phyloP scores from a whole-genome alignment of 1,284 basidiomycete genomes.

The Cystobasidium sp. region DNA sequence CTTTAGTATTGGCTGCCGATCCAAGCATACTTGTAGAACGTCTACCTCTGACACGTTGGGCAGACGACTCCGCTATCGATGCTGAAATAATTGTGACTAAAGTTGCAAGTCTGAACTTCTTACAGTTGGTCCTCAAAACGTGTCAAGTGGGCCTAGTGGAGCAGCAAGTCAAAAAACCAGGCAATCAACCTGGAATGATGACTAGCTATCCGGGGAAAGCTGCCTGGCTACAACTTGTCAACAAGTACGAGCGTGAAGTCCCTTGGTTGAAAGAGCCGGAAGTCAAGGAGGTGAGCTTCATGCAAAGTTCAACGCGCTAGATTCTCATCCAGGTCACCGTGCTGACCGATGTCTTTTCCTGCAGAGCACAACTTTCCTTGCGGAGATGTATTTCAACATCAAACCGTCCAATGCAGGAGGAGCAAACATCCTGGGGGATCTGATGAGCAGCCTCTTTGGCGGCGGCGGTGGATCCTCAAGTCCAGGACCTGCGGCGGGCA shows the following conservation, averaged over 20 bases:
- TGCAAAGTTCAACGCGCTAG: no score
- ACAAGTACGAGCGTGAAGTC: slow-evolving; percentile 51
- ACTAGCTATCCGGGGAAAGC: slow-evolving; percentile 47
- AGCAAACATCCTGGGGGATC: slow-evolving; percentile 75
- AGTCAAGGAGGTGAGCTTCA: slow-evolving; percentile 76
- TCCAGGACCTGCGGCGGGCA: neutral
- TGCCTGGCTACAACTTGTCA: slow-evolving; percentile 47
- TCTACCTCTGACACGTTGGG: slow-evolving; percentile 44
- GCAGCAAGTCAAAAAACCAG: slow-evolving; percentile 46
- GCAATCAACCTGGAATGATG: slow-evolving; percentile 35
- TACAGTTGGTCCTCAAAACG: slow-evolving; percentile 79
- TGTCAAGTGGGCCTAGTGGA: slow-evolving; percentile 77
- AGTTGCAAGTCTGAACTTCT: slow-evolving; percentile 77
- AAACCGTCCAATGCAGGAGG: slow-evolving; percentile 70
- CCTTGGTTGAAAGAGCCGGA: slow-evolving; percentile 65
- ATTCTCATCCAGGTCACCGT: no score
- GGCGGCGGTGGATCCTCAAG: slow-evolving; percentile 60
- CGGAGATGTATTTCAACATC: slow-evolving; percentile 72
- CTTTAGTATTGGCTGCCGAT: slow-evolving; percentile 63
- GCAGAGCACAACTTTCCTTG: slow-evolving; percentile 68
- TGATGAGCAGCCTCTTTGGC: slow-evolving; percentile 79
- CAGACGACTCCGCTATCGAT: slow-evolving; percentile 54
- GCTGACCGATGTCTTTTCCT: no score
- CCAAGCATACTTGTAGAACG: slow-evolving; percentile 59
- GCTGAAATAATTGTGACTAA: slow-evolving; percentile 74